Percentiles rank a stretch among this genome's conserved stretches.
Conservation (phyloP, 2,329 filamentous ascomycete genomes). For the Aureobasidium zeae region DNA sequence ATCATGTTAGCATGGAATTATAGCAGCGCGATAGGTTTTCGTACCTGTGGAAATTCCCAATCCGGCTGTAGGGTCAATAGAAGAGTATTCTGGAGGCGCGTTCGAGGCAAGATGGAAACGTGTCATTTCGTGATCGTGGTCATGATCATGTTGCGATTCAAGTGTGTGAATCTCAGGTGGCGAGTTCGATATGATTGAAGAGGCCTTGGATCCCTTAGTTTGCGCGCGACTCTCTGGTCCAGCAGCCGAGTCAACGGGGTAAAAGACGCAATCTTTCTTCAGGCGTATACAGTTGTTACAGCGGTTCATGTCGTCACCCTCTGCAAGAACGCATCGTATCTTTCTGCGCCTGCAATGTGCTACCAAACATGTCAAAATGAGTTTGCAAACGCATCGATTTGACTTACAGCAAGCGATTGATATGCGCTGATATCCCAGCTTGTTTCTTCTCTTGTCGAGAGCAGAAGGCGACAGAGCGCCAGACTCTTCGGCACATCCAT, state of each 20-base stretch:
- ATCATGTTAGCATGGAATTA: not conserved
- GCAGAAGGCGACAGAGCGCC: constrained; percentile 7
- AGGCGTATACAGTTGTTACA: constrained; percentile 89
- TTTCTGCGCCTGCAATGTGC: constrained; percentile 88
- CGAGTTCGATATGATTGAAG: constrained; percentile 17
- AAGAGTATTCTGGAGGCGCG: constrained; percentile 18
- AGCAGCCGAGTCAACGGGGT: constrained; percentile 67
- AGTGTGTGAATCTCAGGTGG: constrained; percentile 15
- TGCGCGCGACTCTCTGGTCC: constrained; percentile 44
- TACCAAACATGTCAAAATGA: constrained; percentile 38
- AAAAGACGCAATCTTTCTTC: constrained; percentile 91
- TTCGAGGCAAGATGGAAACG: constrained; percentile 20
- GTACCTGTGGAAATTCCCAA: constrained; percentile 12
- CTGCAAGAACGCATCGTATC: constrained; percentile 76
- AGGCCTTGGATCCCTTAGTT: constrained; percentile 22
- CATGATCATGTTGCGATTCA: constrained; percentile 8
- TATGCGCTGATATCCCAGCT: constrained; percentile 88
- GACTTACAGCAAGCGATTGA: constrained; percentile 90
- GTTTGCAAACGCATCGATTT: constrained; percentile 5
- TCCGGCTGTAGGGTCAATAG: constrained; percentile 18
- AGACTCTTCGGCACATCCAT: not conserved
- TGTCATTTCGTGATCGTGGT: constrained; percentile 18
- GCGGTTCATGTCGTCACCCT: constrained; percentile 62
- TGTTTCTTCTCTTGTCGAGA: constrained; percentile 50
- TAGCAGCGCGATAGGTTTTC: not conserved